Base-by-base conservation (phyloP, 78 protist genomes). In the Dictyostelium discoideum region DNA sequence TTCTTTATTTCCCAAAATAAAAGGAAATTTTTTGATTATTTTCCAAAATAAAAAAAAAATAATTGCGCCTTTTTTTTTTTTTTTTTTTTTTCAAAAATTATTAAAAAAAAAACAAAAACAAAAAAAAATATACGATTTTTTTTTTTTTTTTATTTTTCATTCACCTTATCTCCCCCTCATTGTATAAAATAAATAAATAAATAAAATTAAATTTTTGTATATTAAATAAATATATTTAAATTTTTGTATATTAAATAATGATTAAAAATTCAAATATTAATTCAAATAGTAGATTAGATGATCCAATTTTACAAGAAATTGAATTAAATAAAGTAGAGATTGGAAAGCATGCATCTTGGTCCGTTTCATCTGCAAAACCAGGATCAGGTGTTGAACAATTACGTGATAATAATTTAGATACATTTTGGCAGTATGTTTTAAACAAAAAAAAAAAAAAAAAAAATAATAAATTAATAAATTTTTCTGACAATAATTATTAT, bases 361-460 rank as follows among this genome's bases (percentile, higher is more conserved):
- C 92, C 3, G 20, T 84, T 4, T 92, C 96, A 72, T 86, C 93
- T 14, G 90, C 96, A 7, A 92, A 92, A 29, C 96, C 88, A 32
- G 97, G 97, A 2, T 94, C 81, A 26, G 97, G 97, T 65, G 57
- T 95, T 22, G 97, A 84, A 18, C 89, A 95, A 72, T 84, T 95
- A 24, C 5, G 94, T 9, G 97, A 95, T 42, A 79, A 95, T 24
- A 84, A 76, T 86, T 20, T 88, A 37, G 82, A 73, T 37, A 95
- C 97, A 8, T 95, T 40, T 80, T 95, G 97, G 97, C 97, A 95
- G 97, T 94, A 77, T 18, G 94, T 67, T 13, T 0, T n/a, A n/a
- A n/a, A 2, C 2, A 2, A 5, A 6, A 63, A 22, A 63, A 20
- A 20, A 22, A 63, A 40, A 78, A 29, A 24, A 60, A 46, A 6